Base-by-base conservation (phyloP, 257 asterid genomes). In the Solanum neorickii region DNA sequence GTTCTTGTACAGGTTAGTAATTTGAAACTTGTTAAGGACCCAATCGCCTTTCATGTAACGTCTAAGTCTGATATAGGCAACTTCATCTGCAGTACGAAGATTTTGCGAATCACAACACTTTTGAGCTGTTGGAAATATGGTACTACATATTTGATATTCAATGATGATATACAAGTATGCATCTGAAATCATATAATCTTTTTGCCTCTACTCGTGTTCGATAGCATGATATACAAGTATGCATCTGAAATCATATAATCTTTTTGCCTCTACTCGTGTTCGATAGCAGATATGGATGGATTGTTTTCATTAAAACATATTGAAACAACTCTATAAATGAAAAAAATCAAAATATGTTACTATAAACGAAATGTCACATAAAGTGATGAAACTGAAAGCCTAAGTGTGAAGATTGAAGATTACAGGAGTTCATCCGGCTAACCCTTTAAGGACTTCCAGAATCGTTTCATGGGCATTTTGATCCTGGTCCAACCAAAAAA, bases 31-130 rank as follows among this genome's bases (percentile, higher is more conserved):
- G 39, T 6, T 35, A 69, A 66, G 72, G 18, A 35, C 35, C 39
- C 46, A 98, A 73, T 59, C 75, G 66, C 74, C n/a, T 31, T 83
- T 83, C 86, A 60, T 87, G 9, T 44, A 52, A 88, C 69, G 33
- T 37, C 83, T 83, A 78, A 68, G 4, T 82, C 86, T 44, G 6
- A 73, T 73, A 37, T 5, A 20, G 87, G 46, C 70, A 31, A 86
- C 86, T 29, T 12, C 13, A 49, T 72, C 47, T 92, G 87, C 93
- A 95, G 96, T 94, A 93, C 87, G 99, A 95, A 92, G 99, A 95
- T 93, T 95, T 96, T 85, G 99, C 98, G 27, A 96, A 96, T 87
- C 99, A 95, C 93, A 93, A 95, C 76, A 98, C 99, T 47, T 96
- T 96, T 90, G 98, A 94, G 95, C 91, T 96, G 89, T 89, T 97